Conservation (phyloP, 1,139 yeast genomes). For the Arxiozyma heterogenica region DNA sequence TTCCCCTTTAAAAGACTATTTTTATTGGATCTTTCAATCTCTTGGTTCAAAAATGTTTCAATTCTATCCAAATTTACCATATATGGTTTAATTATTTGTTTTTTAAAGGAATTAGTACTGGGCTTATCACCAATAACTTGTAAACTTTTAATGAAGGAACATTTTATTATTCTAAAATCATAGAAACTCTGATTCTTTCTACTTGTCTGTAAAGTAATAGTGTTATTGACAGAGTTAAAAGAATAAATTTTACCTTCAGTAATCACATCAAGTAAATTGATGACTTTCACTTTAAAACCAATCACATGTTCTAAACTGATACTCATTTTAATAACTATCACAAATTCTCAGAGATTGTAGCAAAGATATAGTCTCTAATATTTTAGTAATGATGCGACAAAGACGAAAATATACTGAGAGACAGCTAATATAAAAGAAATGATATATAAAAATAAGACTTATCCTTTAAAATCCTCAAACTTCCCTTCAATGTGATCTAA, state of each 20-base stretch:
- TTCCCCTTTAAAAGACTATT: constrained; percentile 29
- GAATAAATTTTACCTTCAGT: constrained; percentile 57
- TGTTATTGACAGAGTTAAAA: constrained; percentile 39
- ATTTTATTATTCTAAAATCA: constrained; percentile 45
- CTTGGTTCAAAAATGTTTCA: constrained; percentile 16
- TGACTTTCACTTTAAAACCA: constrained; percentile 47
- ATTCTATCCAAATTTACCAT: constrained; percentile 22
- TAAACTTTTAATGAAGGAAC: constrained; percentile 49
- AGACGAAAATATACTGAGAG: too few species aligned
- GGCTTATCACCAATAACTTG: constrained; percentile 37
- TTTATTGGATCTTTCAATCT: constrained; percentile 15
- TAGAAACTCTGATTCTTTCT: constrained; percentile 28
- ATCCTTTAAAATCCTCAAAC: background rate
- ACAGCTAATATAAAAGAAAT: background rate
- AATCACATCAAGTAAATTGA: constrained; percentile 49
- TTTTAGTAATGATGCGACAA: background rate
- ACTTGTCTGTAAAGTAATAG: constrained; percentile 32
- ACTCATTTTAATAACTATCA: constrained; percentile 15
- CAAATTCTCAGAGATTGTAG: background rate
- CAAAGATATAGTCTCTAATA: too few species aligned
- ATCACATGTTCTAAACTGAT: constrained; percentile 23
- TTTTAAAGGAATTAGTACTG: constrained; percentile 20
- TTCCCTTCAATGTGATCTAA: background rate
- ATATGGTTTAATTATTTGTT: constrained; percentile 24
- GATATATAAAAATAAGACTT: background rate